Evolutionary conservation across 2,329 filamentous ascomycete species (phyloP).

Genomic region (Nakataea oryzae): DNA sequence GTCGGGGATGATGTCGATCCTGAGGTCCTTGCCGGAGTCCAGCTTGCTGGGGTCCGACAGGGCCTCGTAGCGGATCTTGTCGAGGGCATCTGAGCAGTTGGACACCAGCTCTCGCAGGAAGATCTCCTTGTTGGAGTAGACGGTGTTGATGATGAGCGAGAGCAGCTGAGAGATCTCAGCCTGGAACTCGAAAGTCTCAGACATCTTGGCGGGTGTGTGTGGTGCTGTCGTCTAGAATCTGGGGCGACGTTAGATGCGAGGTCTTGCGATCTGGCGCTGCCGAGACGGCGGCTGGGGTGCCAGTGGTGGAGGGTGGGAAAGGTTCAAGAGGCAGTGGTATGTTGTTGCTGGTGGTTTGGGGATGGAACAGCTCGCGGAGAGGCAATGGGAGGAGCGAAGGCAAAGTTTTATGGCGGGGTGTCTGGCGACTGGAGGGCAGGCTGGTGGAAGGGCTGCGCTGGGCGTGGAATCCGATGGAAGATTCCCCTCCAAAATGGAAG

Average conservation of each 20-base stretch:
- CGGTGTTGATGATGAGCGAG: conserved; percentile 99
- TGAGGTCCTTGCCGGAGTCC: conserved; percentile 93
- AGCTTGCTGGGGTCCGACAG: conserved; percentile 96
- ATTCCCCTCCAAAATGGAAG: neutral
- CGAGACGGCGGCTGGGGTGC: neutral
- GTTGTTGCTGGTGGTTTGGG: neutral
- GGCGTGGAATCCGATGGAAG: conserved; percentile 3
- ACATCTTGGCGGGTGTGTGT: conserved; percentile 54
- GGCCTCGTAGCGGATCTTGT: conserved; percentile 99
- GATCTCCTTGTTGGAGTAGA: conserved; percentile 99
- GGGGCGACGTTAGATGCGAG: neutral
- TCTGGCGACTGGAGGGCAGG: neutral
- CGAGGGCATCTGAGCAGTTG: conserved; percentile 96
- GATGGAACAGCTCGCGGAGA: neutral
- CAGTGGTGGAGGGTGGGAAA: neutral
- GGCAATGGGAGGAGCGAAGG: neutral
- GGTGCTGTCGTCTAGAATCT: conserved; percentile 2
- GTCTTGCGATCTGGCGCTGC: neutral
- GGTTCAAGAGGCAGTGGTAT: neutral
- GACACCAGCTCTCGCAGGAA: conserved; percentile 98
- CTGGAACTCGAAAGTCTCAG: conserved; percentile 99
- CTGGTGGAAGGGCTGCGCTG: neutral
- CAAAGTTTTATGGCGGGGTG: neutral
- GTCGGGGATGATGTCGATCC: conserved; percentile 97
- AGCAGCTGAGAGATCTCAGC: conserved; percentile 99